A percentile compares a stretch with the other conserved stretches of the same genome.
Conservation (phyloP, 2,329 filamentous ascomycete genomes). For the Akanthomyces dipterigenus region DNA sequence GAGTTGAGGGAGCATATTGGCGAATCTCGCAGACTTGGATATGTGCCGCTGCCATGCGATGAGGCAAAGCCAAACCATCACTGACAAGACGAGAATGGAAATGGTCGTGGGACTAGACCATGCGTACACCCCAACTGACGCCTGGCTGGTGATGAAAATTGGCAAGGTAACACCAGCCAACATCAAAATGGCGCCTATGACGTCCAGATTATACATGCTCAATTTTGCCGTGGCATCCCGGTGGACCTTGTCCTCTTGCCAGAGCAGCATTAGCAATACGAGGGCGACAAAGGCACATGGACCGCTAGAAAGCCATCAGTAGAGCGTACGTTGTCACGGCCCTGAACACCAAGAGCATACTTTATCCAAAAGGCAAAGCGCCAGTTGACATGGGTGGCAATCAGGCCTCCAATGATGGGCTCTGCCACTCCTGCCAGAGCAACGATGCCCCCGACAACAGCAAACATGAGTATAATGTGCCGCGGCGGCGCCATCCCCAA, state of each 20-base stretch:
- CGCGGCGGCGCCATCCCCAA: slow-evolving; percentile 14
- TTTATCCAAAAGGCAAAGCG: slow-evolving; percentile 16
- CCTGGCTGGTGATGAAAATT: not conserved
- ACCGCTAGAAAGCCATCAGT: not conserved
- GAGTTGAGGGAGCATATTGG: not conserved
- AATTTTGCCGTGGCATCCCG: not conserved
- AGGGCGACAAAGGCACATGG: not conserved
- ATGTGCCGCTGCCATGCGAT: not conserved
- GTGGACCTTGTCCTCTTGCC: not conserved
- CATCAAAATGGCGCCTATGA: not conserved
- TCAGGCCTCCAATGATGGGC: slow-evolving; percentile 14
- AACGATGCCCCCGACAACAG: slow-evolving; percentile 14
- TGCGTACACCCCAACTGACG: not conserved
- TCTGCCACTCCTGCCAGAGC: slow-evolving; percentile 15
- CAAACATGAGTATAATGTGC: slow-evolving; percentile 6
- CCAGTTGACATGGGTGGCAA: slow-evolving; percentile 11
- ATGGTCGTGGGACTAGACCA: not conserved
- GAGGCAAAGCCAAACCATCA: not conserved
- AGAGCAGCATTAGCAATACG: not conserved
- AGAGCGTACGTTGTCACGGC: slow-evolving; percentile 8
- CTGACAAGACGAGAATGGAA: not conserved
- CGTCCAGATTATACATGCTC: not conserved
- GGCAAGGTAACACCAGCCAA: not conserved
- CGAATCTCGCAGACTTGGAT: not conserved
- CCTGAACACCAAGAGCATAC: too few relatives aligned